Base-by-base conservation (phyloP, 2,329 filamentous ascomycete genomes). In the Calonectria pseudoturangicola region DNA sequence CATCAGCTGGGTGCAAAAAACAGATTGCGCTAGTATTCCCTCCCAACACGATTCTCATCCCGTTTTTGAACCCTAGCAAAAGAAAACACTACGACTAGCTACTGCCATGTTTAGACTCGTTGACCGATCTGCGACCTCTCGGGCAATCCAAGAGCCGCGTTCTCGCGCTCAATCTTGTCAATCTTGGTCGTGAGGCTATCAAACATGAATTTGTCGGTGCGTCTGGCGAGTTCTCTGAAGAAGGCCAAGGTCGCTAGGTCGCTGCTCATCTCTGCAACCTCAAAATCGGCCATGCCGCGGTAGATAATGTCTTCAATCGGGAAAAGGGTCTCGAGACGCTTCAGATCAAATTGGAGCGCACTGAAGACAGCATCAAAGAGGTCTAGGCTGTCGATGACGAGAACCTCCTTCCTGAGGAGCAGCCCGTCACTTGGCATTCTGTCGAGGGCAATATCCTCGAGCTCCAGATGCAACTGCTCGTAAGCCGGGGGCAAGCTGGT, bases 381-480 rank as follows among this genome's bases (percentile, higher is more conserved):
- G 10, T 41, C 54, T 16, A 6, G 33, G 33, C 12, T 15, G 8
- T 60, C 21, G 15, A 60, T 41, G 54, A 18, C 27, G 33, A 60
- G 27, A 25, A 16, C 10, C 36, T 36, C 21, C 54, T 60, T 60
- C 6, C 36, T 18, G 21, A 60, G 33, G 4, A 60, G 39, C 7
- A 36, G 33, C 21, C 54, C 54, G 1, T 60, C 54, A 45, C n/a
- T 18, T 21, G 25, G n/a, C 30, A 25, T 39, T 28, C 54, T 41
- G 21, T 60, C 54, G 12, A 60, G 54, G 7, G 33, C 54, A 60
- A 60, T 41, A 7, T 60, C 54, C 21, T 60, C 54, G 12, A 60
- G 21, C 21, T 27, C 33, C 33, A 41, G 15, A 13, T 39, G 54
- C 33, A 60, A 15, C 4, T 30, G 33, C 21, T 39, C 54, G 36